Percentiles rank a stretch among this genome's conserved stretches.
These are phyloP conservation scores for Ceratocystis ficicola DNA, from an alignment of 2,329 filamentous ascomycete genomes.

Conservation along the genomic window DNA sequence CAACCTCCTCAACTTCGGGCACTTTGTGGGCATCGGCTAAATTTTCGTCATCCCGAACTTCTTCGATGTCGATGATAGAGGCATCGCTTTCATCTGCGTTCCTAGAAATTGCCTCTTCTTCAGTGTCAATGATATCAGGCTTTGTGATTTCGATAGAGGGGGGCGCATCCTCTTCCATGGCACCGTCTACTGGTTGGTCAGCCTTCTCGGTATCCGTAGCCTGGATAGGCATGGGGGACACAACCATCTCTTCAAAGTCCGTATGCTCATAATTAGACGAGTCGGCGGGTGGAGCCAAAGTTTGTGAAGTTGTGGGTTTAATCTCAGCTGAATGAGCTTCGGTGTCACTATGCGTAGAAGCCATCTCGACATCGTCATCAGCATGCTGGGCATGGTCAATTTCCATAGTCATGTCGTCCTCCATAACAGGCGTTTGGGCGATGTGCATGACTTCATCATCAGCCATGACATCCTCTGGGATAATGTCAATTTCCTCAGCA, in stretches of 20 bases:
- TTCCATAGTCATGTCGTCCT: constrained; percentile 3
- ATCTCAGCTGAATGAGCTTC: neutral
- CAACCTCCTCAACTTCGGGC: constrained; percentile 9
- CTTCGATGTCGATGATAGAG: constrained; percentile 9
- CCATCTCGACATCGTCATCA: constrained; percentile 11
- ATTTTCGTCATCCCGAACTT: constrained; percentile 5
- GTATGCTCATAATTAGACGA: neutral
- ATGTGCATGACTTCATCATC: constrained; percentile 15
- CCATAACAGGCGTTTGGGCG: neutral
- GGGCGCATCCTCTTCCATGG: neutral
- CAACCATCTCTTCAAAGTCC: constrained; percentile 7
- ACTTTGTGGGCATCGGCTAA: constrained; percentile 3
- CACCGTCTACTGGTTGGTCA: neutral
- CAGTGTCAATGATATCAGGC: neutral
- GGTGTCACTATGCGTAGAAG: neutral
- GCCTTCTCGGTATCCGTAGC: neutral
- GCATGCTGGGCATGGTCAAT: neutral
- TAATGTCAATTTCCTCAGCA: constrained; percentile 1
- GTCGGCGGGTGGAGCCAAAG: neutral
- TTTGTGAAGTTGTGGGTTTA: neutral
- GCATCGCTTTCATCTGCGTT: neutral
- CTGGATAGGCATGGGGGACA: constrained; percentile 10
- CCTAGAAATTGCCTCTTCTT: neutral
- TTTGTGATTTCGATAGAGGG: neutral
- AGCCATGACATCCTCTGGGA: constrained; percentile 19